These are phyloP conservation scores for Rubia yunnanensis DNA, from an alignment of 257 asterid genomes.

Conservation along the genomic window DNA sequence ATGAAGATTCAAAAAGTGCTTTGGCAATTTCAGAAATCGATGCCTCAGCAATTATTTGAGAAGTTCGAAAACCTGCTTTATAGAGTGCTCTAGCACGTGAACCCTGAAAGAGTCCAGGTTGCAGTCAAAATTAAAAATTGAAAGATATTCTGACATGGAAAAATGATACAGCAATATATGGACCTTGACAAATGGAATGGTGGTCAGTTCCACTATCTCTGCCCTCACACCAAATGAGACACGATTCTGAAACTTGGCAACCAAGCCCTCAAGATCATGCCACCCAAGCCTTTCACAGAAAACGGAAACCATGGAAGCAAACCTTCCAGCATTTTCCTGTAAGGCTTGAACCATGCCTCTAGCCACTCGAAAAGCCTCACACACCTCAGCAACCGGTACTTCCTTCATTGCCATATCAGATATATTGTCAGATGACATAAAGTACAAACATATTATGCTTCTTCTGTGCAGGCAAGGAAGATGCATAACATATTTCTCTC, in stretches of 20 bases:
- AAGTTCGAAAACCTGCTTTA: conserved; percentile 90
- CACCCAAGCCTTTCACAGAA: conserved; percentile 99
- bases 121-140: conserved; percentile 18
- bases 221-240: conserved; percentile 98
- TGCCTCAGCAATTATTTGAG: conserved; percentile 95
- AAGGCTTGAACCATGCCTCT: conserved; percentile 99
- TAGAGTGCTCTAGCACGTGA: conserved; percentile 98
- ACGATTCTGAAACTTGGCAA: conserved; percentile 86
- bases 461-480: neutral
- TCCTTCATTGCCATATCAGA: conserved; percentile 47
- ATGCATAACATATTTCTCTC: neutral
- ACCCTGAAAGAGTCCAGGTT: conserved; percentile 43
- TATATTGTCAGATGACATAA: conserved; percentile 2
- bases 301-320: conserved; percentile 97
- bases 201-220: conserved; percentile 91
- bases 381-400: conserved; percentile 73
- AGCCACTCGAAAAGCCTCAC: conserved; percentile 83
- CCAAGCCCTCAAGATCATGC: conserved; percentile 90
- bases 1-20: conserved; percentile 82
- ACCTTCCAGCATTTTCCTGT: conserved; percentile 99
- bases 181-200: conserved; percentile 92
- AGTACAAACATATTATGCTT: neutral
- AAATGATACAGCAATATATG: conserved; percentile 14
- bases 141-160: conserved; percentile 7
- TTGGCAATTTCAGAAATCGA: conserved; percentile 77